Percentiles rank a stretch among this genome's conserved stretches.
These are phyloP conservation scores for Aspergillus sp. DNA, from an alignment of 2,329 filamentous ascomycete genomes.

Conservation along the genomic window DNA sequence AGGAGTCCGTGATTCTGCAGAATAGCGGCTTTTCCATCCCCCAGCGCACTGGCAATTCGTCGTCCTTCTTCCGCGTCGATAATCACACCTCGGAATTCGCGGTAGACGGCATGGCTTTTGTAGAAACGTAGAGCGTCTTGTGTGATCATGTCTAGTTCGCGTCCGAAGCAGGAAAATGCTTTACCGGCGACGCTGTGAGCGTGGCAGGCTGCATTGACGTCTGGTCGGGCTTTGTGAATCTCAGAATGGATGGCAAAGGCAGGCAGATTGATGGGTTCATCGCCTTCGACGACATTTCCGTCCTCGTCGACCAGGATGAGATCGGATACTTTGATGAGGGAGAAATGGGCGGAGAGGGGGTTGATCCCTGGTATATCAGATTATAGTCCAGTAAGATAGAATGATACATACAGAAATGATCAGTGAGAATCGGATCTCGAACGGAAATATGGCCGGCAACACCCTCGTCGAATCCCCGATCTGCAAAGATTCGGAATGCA, in stretches of 20 bases:
- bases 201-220: slow-evolving; percentile 43
- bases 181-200: slow-evolving; percentile 42
- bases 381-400: neutral
- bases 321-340: slow-evolving; percentile 40
- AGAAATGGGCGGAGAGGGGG: slow-evolving; percentile 37
- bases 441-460: slow-evolving; percentile 39
- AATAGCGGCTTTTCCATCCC: slow-evolving; percentile 13
- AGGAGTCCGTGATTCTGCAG: slow-evolving; percentile 37
- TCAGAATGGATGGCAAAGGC: slow-evolving; percentile 46
- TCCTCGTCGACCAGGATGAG: slow-evolving; percentile 42
- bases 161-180: slow-evolving; percentile 39
- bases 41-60: slow-evolving; percentile 34
- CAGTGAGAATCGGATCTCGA: slow-evolving; percentile 28
- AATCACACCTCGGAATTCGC: slow-evolving; percentile 44
- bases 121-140: slow-evolving; percentile 30
- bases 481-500: slow-evolving; percentile 42
- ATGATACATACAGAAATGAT: slow-evolving; percentile 3
- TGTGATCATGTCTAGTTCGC: slow-evolving; percentile 40
- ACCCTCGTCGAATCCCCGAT: slow-evolving; percentile 37
- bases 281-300: slow-evolving; percentile 39
- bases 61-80: slow-evolving; percentile 41
- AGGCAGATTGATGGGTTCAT: slow-evolving; percentile 38
- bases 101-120: slow-evolving; percentile 28
- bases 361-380: slow-evolving; percentile 3
- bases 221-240: slow-evolving; percentile 42